A percentile compares a stretch with the other conserved stretches of the same genome.
Conservation (phyloP, 83 land plant genomes). For the Thuja plicata region DNA sequence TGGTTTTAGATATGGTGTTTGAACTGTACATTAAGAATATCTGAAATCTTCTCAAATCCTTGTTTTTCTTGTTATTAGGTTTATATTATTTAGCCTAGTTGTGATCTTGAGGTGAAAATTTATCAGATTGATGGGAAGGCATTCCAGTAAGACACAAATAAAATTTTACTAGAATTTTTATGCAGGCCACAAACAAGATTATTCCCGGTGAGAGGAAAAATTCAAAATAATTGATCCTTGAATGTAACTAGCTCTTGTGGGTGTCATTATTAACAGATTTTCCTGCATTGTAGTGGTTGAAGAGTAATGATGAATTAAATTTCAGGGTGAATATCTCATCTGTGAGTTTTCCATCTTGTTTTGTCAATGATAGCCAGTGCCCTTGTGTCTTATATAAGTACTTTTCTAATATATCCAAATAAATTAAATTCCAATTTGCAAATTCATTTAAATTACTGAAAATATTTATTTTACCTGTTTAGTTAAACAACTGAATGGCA, state of each 20-base stretch:
- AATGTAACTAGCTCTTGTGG: neutral
- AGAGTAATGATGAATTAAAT: slow-evolving; percentile 7
- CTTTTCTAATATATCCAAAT: neutral
- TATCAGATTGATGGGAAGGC: neutral
- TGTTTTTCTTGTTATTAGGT: neutral
- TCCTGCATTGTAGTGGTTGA: slow-evolving; percentile 7
- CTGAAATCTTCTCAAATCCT: neutral
- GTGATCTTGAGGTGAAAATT: neutral
- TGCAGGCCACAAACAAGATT: neutral
- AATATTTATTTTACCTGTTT: neutral
- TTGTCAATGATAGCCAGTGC: slow-evolving; percentile 3
- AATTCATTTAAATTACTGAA: neutral
- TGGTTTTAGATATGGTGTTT: neutral
- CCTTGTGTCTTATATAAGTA: neutral
- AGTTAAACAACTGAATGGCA: neutral
- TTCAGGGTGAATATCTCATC: neutral
- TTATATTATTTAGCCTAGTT: neutral
- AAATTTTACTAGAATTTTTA: neutral
- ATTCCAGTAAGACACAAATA: neutral
- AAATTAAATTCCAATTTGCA: neutral
- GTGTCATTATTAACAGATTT: slow-evolving; percentile 1
- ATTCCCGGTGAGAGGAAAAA: neutral
- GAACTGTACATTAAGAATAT: neutral
- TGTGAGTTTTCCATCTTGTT: neutral
- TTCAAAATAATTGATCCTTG: neutral